phyloP scores from a whole-genome alignment of 305 asterid species.

The Ajuga reptans region DNA sequence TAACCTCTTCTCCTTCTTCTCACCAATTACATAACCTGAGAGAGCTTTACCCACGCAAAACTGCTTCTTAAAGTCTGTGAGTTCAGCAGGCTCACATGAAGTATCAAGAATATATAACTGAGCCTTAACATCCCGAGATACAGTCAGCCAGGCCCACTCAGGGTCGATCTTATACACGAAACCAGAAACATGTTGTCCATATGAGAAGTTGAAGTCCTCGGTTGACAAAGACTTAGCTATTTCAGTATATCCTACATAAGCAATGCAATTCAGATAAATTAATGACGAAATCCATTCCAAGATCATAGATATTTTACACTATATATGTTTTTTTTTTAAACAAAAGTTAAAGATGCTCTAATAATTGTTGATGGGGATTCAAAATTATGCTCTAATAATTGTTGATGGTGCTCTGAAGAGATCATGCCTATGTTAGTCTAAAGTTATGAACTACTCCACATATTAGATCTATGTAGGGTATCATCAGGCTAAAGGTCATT shows the following conservation, averaged over 20 bases:
- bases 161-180: slow-evolving; percentile 71
- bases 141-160: slow-evolving; percentile 72
- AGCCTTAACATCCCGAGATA: slow-evolving; percentile 70
- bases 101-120: slow-evolving; percentile 68
- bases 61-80: slow-evolving; percentile 55
- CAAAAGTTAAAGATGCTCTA: no score
- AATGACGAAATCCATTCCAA: not conserved
- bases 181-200: slow-evolving; percentile 66
- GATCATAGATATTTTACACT: not conserved
- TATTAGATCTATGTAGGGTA: not conserved
- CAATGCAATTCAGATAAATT: slow-evolving; percentile 24
- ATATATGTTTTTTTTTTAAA: not conserved
- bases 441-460: not conserved
- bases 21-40: slow-evolving; percentile 46
- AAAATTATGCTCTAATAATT: no score
- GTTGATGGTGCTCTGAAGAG: not conserved
- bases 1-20: slow-evolving; percentile 63
- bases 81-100: slow-evolving; percentile 71
- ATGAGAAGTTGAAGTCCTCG: slow-evolving; percentile 46
- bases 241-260: slow-evolving; percentile 44
- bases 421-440: not conserved
- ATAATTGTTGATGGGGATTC: no score
- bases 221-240: slow-evolving; percentile 23
- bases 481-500: not conserved
- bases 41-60: slow-evolving; percentile 59